Evolutionary conservation across 768 basidiomycete species (phyloP).

Genomic region (Termitomyces sp.): DNA sequence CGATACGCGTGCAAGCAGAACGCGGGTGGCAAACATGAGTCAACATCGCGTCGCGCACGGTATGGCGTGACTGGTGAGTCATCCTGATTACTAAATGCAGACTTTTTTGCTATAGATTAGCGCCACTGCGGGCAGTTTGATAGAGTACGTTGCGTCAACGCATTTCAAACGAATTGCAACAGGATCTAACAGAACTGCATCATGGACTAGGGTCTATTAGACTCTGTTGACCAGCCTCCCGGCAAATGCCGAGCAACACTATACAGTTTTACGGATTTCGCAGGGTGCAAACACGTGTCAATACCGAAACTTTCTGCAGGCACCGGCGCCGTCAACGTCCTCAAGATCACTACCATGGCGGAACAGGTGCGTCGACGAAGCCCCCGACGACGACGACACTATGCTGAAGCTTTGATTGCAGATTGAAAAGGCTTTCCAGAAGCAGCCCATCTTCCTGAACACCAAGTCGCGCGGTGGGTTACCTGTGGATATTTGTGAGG

Average conservation of each 20-base stretch:
- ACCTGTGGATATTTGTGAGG: not conserved
- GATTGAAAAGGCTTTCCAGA: slow-evolving; percentile 98
- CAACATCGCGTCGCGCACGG: slow-evolving; percentile 39
- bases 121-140: too few relatives aligned
- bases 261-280: slow-evolving; percentile 45
- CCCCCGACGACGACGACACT: not conserved
- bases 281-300: slow-evolving; percentile 38
- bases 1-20: slow-evolving; percentile 27
- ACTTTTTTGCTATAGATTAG: not conserved
- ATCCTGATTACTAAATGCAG: not conserved
- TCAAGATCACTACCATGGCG: slow-evolving; percentile 53
- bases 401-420: slow-evolving; percentile 27
- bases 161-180: too few relatives aligned
- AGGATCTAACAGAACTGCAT: too few relatives aligned
- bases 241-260: slow-evolving; percentile 31
- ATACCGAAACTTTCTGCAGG: slow-evolving; percentile 32
- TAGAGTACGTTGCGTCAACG: too few relatives aligned
- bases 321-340: slow-evolving; percentile 31
- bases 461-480: slow-evolving; percentile 87
- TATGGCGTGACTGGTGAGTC: not conserved
- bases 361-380: slow-evolving; percentile 46
- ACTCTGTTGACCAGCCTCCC: not conserved
- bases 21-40: slow-evolving; percentile 43
- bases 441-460: slow-evolving; percentile 98
- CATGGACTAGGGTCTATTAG: not conserved